Base-by-base conservation (phyloP, 2,329 filamentous ascomycete species). In the Colletotrichum aenigma region DNA sequence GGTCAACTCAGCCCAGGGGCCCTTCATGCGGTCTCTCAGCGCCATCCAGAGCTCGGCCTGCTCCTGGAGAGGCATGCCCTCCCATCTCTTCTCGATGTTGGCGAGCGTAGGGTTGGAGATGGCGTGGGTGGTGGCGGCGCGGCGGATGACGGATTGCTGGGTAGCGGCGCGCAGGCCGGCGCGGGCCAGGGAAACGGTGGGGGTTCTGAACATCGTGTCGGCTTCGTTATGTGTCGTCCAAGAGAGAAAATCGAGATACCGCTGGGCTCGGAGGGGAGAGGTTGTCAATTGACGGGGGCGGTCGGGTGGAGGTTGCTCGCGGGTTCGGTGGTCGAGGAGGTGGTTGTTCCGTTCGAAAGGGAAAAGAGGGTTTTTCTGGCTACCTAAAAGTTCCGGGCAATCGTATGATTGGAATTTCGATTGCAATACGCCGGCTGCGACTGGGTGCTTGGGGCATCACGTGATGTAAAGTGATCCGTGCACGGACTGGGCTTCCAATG, bases 1-100 rank as follows among this genome's bases (percentile, higher is more conserved):
- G 68, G 97, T 98, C 89, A 99, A 90, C 84, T 98, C 95, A 84
- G 94, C 92, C 97, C 97, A 99, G 90, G 95, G 96, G 82, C 92
- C 93, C 94, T 98, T 98, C 97, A 99, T 99, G 84, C 97, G 94
- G 89, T 99, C 97, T 87, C 97, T 93, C 87, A 99, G 91, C 81
- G 94, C 91, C 97, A 99, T 99, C 97, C 97, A 99, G 82, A 99
- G 90, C 85, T 99, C 97, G 80, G 97, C 97, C 93, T 99, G 97
- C 92, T 99, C 97, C 91, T 98, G 96, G 79, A 97, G 95, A 76
- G 96, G 96, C 95, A 98, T 96, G 78, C 90, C 92, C 90, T 99
- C 97, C 97, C 97, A 99, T 90, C 97, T 92, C 94, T 98, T 98
- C 93, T 99, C 97, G 84, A 99, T 98, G 89, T 98, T 96, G 87